These are phyloP conservation scores for Hanseniaspora jakobsenii DNA, from an alignment of 805 yeast genomes.

Conservation along the genomic window DNA sequence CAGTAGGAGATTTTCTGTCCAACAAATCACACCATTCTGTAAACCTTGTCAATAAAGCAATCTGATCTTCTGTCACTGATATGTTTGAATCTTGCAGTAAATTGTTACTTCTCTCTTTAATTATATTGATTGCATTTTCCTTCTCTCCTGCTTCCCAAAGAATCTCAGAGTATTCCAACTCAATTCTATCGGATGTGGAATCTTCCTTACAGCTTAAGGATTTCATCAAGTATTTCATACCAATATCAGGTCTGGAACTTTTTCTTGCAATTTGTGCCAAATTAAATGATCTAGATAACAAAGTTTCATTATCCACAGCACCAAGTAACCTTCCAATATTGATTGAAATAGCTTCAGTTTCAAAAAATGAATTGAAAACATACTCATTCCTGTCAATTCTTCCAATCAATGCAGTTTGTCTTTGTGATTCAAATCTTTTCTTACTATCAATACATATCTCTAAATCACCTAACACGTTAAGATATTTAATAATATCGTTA, in stretches of 20 bases:
- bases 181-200: constrained; percentile 34
- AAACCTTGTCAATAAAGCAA: constrained; percentile 53
- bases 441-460: not conserved
- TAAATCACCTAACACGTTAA: constrained; percentile 52
- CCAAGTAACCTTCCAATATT: not conserved
- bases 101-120: constrained; percentile 27
- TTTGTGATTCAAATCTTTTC: not conserved
- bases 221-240: constrained; percentile 54
- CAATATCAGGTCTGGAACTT: constrained; percentile 56
- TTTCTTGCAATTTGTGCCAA: constrained; percentile 57
- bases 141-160: constrained; percentile 85
- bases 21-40: constrained; percentile 83
- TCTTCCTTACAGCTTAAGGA: constrained; percentile 30
- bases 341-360: constrained; percentile 4
- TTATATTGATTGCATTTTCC: constrained; percentile 63
- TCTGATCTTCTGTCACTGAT: constrained; percentile 19
- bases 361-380: constrained; percentile 10
- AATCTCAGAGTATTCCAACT: constrained; percentile 66
- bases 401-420: not conserved
- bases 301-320: constrained; percentile 21
- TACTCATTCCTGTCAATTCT: not conserved
- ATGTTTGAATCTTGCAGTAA: not conserved
- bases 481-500: constrained; percentile 36
- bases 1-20: constrained; percentile 65
- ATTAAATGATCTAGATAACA: constrained; percentile 43